phyloP scores from a whole-genome alignment of 1,284 basidiomycete genomes.

The Rhodotorula sp. region DNA sequence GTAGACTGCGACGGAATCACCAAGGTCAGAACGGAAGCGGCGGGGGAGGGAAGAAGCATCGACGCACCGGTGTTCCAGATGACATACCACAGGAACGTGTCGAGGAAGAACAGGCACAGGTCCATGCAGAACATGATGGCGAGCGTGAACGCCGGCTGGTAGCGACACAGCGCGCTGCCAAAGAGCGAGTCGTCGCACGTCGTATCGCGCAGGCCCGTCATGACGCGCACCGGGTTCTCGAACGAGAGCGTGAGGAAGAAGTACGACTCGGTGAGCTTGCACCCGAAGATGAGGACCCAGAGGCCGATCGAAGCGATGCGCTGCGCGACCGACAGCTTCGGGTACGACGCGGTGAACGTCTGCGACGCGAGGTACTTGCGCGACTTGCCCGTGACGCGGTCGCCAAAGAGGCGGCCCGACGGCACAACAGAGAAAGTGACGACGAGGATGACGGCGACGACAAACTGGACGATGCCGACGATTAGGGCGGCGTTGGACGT shows the following conservation, averaged over 20 bases:
- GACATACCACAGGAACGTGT: constrained; percentile 93
- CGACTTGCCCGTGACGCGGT: constrained; percentile 86
- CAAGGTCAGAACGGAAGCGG: neutral
- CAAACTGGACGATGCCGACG: constrained; percentile 88
- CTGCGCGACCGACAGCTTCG: constrained; percentile 61
- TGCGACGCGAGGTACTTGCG: constrained; percentile 93
- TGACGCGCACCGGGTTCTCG: constrained; percentile 80
- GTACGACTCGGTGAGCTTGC: constrained; percentile 92
- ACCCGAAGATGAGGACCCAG: constrained; percentile 87
- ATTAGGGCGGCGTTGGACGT: constrained; percentile 68
- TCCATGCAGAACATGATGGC: constrained; percentile 98
- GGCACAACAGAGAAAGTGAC: constrained; percentile 82
- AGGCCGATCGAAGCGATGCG: constrained; percentile 73
- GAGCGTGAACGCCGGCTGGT: constrained; percentile 88
- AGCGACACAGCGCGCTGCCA: constrained; percentile 73
- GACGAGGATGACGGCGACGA: constrained; percentile 77
- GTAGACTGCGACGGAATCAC: constrained; percentile 59
- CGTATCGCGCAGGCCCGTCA: constrained; percentile 91
- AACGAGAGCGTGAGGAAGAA: constrained; percentile 95
- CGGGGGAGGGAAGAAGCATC: constrained; percentile 65
- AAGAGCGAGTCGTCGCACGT: constrained; percentile 81
- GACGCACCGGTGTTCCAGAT: constrained; percentile 91
- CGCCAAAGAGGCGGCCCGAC: constrained; percentile 91
- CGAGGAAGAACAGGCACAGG: constrained; percentile 88
- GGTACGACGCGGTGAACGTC: constrained; percentile 93